Conservation (phyloP, 371 early-diverging fungal species). For the Rhizopus microsporus region DNA sequence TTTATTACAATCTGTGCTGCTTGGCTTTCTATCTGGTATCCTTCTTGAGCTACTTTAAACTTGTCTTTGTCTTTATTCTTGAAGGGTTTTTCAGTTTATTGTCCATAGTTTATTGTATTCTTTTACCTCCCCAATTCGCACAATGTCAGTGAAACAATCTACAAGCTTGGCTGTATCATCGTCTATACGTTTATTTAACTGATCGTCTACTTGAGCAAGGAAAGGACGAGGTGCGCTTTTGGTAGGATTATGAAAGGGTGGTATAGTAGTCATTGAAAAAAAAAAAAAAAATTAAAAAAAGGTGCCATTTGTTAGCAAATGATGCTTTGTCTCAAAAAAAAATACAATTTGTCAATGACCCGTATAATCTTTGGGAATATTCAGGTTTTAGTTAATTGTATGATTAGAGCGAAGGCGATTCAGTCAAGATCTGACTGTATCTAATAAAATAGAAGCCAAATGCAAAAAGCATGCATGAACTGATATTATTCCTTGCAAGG, state of each 20-base stretch:
- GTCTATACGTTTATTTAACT: slow-evolving; percentile 66
- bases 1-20: slow-evolving; percentile 70
- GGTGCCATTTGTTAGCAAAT: background rate
- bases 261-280: slow-evolving; percentile 15
- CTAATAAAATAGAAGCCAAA: too few species aligned
- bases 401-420: too few species aligned
- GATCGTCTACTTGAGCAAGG: slow-evolving; percentile 55
- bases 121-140: slow-evolving; percentile 64
- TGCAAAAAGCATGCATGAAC: too few species aligned
- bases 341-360: too few species aligned
- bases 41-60: slow-evolving; percentile 73
- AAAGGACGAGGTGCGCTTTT: slow-evolving; percentile 21
- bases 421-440: too few species aligned
- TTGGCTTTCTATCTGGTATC: slow-evolving; percentile 68
- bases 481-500: too few species aligned
- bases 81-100: background rate
- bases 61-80: slow-evolving; percentile 66
- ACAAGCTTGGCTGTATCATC: slow-evolving; percentile 59
- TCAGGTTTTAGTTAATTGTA: too few species aligned
- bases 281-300: slow-evolving; percentile 6
- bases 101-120: background rate
- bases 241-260: slow-evolving; percentile 8
- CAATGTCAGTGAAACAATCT: slow-evolving; percentile 65
- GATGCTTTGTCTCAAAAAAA: too few species aligned
- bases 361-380: too few species aligned